Percentiles rank a stretch among this genome's conserved stretches.
These are phyloP conservation scores for Casaregolazyma suthepensis DNA, from an alignment of 1,139 yeast genomes.

Conservation along the genomic window DNA sequence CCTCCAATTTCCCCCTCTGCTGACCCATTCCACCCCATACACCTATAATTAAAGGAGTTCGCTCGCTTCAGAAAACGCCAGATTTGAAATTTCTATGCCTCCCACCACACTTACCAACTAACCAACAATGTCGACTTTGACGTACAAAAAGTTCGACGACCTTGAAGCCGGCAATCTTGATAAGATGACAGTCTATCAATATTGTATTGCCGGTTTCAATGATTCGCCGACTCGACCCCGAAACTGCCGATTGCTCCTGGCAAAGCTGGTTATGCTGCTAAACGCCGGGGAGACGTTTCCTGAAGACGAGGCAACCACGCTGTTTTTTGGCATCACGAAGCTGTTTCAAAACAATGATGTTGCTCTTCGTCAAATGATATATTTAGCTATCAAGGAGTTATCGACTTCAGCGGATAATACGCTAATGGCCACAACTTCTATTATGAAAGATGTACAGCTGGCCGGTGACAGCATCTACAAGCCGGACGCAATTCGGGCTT, in stretches of 20 bases:
- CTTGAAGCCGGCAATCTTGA: constrained; percentile 70
- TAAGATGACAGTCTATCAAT: constrained; percentile 96
- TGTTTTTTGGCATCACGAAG: constrained; percentile 91
- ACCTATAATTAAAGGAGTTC: no score
- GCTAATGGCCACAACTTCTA: constrained; percentile 94
- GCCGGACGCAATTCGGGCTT: constrained; percentile 91
- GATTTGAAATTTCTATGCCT: background rate
- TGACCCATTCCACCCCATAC: background rate
- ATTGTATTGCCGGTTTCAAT: constrained; percentile 88
- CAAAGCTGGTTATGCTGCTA: constrained; percentile 58
- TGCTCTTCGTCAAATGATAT: constrained; percentile 87
- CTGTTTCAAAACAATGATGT: constrained; percentile 90
- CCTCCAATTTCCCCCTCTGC: background rate
- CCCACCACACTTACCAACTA: background rate
- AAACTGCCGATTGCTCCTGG: constrained; percentile 73
- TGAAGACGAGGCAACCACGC: constrained; percentile 80
- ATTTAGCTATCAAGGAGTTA: constrained; percentile 87
- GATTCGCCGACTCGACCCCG: constrained; percentile 86
- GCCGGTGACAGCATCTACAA: constrained; percentile 79
- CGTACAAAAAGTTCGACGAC: constrained; percentile 82
- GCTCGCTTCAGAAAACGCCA: background rate
- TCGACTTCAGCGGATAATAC: constrained; percentile 82
- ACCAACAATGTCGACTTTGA: constrained; percentile 60
- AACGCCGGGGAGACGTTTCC: constrained; percentile 87
- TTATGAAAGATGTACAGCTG: constrained; percentile 91